Evolutionary conservation across 78 protist genomes (phyloP), one percentile per base, ranked within the genome.

Genomic region (Dictyostelium firmibasis): DNA sequence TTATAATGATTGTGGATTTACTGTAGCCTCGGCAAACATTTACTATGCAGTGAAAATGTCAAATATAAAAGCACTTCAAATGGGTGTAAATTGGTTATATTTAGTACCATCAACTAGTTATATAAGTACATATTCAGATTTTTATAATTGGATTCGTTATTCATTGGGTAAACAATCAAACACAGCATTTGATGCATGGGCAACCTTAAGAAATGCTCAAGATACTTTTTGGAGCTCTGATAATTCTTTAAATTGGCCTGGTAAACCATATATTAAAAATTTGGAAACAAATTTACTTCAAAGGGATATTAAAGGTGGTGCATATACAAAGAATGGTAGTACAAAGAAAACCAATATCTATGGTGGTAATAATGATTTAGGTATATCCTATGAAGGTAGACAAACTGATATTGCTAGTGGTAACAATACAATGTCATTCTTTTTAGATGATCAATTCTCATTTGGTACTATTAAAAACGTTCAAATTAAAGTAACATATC

Each of bases 31-130:
- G 0, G n/a, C 10, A 25, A 64, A 60, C 14, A 6, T 87, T 8
- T 76, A 31, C 29, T 87, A 87, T 62, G 93, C 93, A 13, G 41
- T 87, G 0, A 87, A 87, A 33, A 87, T 87, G 93, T 87, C 93
- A 5, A 87, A 87, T 77, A 29, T 87, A 4, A 87, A 87, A 43
- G 85, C 93, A 43, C 3, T 87, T 2, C 93, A 87, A 78, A 87
- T 87, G 93, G 85, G 85, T 77, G 93, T 87, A 9, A 87, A 87
- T 43, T 87, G 93, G 93, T 20, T 87, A 43, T 87, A 87, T 29
- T 25, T 87, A 0, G 93, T 87, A 0, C 31, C 35, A 25, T 20
- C 62, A 0, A 35, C 35, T 18, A 35, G 64, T 5, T 62, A 84
- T 8, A 47, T 38, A 25, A 33, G 38, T 20, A 33, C 25, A 4